These are phyloP conservation scores for Lichtheimia hyalospora DNA, from an alignment of 371 early-diverging fungal species.

Conservation along the genomic window DNA sequence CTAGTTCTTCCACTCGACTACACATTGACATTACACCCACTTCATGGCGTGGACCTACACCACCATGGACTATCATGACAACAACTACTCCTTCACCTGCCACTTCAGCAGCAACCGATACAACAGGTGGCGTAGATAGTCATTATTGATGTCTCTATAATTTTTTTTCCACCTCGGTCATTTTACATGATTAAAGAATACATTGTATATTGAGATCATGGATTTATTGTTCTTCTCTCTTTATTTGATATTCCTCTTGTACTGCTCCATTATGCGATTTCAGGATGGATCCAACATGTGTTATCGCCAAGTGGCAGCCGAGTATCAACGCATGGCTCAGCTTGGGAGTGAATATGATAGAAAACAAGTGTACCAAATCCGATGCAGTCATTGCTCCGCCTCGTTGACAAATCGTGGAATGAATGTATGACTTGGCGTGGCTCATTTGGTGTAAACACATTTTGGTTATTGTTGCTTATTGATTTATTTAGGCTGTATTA, in stretches of 20 bases:
- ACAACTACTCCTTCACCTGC: not conserved
- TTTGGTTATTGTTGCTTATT: not conserved
- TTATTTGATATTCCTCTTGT: not conserved
- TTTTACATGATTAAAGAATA: not conserved
- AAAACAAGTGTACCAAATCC: conserved; percentile 39
- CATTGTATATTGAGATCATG: not conserved
- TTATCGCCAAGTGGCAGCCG: conserved; percentile 19
- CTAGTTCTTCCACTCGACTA: not conserved
- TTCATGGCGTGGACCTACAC: conserved; percentile 18
- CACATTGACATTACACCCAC: no score
- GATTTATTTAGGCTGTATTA: conserved; percentile 29
- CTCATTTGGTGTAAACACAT: not conserved
- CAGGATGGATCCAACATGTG: not conserved
- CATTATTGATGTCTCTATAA: not conserved
- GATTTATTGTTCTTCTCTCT: not conserved
- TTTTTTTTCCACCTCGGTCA: not conserved
- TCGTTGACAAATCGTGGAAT: conserved; percentile 40
- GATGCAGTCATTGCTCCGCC: conserved; percentile 32
- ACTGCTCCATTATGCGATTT: not conserved
- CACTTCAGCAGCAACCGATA: not conserved
- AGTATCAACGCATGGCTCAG: conserved; percentile 27
- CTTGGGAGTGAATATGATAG: conserved; percentile 28
- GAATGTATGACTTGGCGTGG: conserved; percentile 26
- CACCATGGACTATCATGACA: conserved; percentile 16
- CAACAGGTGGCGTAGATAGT: no score